Percentiles rank a stretch among this genome's conserved stretches.
phyloP scores from a whole-genome alignment of 1,284 basidiomycete species.

The Trichosporon asahii region DNA sequence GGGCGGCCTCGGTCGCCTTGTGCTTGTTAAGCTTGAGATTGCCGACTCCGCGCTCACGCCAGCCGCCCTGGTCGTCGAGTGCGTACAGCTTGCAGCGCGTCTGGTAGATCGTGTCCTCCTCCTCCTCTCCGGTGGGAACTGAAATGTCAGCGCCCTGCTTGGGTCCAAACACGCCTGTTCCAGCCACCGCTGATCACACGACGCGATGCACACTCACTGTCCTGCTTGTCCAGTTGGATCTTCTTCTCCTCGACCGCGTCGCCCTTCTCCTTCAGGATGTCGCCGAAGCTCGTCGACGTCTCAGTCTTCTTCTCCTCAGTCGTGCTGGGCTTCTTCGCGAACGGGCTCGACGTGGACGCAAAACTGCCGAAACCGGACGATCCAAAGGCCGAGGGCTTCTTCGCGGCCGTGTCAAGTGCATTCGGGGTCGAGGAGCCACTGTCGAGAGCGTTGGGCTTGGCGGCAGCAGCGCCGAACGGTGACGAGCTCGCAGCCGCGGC shows the following conservation, averaged over 20 bases:
- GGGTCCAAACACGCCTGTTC: slow-evolving; percentile 1
- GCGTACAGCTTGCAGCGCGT: slow-evolving; percentile 80
- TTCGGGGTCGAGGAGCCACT: slow-evolving; percentile 11
- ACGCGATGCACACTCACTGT: slow-evolving; percentile 57
- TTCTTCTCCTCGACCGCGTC: slow-evolving; percentile 52
- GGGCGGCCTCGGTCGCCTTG: slow-evolving; percentile 1
- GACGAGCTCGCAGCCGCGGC: slow-evolving; percentile 39
- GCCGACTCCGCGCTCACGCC: slow-evolving; percentile 87
- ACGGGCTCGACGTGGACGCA: slow-evolving; percentile 35
- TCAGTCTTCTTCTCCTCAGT: slow-evolving; percentile 15
- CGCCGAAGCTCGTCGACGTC: slow-evolving; percentile 34
- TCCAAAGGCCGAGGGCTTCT: slow-evolving; percentile 28
- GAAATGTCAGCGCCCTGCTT: slow-evolving; percentile 15
- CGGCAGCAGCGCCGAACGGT: slow-evolving; percentile 45
- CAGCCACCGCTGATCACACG: neutral
- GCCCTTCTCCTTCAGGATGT: slow-evolving; percentile 40
- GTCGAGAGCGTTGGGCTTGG: slow-evolving; percentile 18
- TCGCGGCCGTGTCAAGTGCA: slow-evolving; percentile 14
- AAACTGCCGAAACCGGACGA: slow-evolving; percentile 42
- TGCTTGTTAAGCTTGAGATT: slow-evolving; percentile 72
- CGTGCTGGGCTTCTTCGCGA: slow-evolving; percentile 34
- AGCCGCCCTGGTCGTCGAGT: slow-evolving; percentile 64
- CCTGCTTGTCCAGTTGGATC: slow-evolving; percentile 61
- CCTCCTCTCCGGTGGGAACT: slow-evolving; percentile 90
- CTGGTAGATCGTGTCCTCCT: slow-evolving; percentile 78